Base-by-base conservation (phyloP, 805 yeast genomes). In the Clavispora asparagi region DNA sequence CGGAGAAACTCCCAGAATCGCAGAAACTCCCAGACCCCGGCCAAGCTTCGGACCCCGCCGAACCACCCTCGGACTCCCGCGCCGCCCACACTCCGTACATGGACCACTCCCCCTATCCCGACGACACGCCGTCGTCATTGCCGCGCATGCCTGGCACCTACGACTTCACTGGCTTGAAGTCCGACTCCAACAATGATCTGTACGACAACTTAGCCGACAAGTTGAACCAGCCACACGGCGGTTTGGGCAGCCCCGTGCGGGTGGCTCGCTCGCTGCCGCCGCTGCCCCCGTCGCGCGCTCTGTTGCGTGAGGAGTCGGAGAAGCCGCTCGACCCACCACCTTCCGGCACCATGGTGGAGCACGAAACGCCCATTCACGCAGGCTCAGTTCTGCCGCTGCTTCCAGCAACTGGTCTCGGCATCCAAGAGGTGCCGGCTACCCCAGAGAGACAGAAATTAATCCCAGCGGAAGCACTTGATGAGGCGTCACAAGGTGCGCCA, bases 71-170 rank as follows among this genome's bases (percentile, higher is more conserved):
- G 14, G 32, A 30, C 17, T 27, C 25, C 14, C 14, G 11, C 33
- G 35, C 19, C 27, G 28, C 10, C 11, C 38, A 11, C 23, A 14
- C 17, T 6, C 30, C 41, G 6, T 27, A 36, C 7, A 29, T 16
- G 19, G 29, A 14, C 16, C 39, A 7, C 26, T 11, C 14, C 7
- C 32, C 38, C 14, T 23, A 30, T 7, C 16, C 35, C 7, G 37
- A 33, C 9, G 37, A 33, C 25, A 33, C 37, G 25, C 37, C 37
- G 37, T 16, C 37, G 23, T 28, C 42, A 12, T 52, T 73, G 14
- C 81, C 80, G 7, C 59, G 80, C 27, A 61, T 69, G 51, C 74
- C 77, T 0, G 81, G 74, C 2, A 68, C 77, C 0, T 59, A 70
- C 45, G 65, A 73, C 43, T 78, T 78, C 43, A 73, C 65, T 31